These are phyloP conservation scores for Corchorus olitorius DNA, from an alignment of 345 rosid species.

Conservation along the genomic window DNA sequence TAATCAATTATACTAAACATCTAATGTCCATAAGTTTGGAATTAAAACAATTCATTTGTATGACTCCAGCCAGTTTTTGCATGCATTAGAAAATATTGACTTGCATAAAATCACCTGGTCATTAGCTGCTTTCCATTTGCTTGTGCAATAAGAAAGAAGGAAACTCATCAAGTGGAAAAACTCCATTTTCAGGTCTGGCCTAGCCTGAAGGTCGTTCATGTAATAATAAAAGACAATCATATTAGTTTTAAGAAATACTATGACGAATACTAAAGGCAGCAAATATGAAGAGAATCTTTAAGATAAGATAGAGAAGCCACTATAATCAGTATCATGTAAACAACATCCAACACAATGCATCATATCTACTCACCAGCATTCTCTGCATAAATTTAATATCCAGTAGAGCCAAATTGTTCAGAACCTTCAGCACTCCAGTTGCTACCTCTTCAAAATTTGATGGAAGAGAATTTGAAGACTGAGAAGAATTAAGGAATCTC, in stretches of 20 bases:
- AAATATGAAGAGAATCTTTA: neutral
- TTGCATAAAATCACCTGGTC: constrained; percentile 52
- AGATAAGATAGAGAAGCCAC: constrained; percentile 15
- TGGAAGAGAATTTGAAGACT: constrained; percentile 67
- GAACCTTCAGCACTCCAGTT: constrained; percentile 70
- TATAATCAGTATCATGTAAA: neutral
- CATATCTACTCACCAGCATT: constrained; percentile 57
- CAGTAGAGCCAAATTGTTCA: constrained; percentile 71
- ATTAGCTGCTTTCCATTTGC: constrained; percentile 64
- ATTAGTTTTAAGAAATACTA: neutral
- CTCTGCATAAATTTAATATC: constrained; percentile 60
- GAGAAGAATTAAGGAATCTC: constrained; percentile 22
- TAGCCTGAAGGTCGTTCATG: constrained; percentile 47
- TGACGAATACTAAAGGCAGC: constrained; percentile 1
- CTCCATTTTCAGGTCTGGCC: constrained; percentile 78
- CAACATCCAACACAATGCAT: neutral
- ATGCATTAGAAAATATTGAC: neutral
- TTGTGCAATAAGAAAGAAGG: constrained; percentile 72
- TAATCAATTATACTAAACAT: neutral
- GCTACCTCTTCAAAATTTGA: constrained; percentile 79
- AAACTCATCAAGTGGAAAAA: constrained; percentile 78
- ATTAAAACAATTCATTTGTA: neutral
- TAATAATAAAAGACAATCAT: constrained; percentile 1
- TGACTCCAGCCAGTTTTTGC: neutral
- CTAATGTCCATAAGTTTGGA: neutral